Evolutionary conservation across 371 early-diverging fungal species (phyloP).

Genomic region (Actinomucor elegans): DNA sequence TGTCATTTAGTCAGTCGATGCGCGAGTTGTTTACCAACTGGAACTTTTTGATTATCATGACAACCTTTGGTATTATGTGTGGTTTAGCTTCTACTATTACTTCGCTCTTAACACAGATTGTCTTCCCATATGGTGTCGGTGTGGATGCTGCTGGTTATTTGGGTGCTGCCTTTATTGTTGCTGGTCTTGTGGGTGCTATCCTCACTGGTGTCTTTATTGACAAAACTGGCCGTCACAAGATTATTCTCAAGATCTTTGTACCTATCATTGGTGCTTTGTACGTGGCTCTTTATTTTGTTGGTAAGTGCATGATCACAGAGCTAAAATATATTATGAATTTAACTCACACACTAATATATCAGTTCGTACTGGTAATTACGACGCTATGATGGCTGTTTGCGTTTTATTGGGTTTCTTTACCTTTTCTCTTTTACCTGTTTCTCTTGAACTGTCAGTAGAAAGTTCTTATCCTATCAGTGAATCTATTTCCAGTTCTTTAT

Average conservation of each 20-base stretch:
- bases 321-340: background rate
- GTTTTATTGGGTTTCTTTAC: conserved; percentile 41
- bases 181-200: conserved; percentile 56
- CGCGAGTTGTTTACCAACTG: conserved; percentile 49
- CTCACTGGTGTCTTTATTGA: conserved; percentile 42
- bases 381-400: conserved; percentile 26
- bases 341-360: background rate
- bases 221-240: conserved; percentile 47
- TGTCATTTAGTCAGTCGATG: conserved; percentile 46
- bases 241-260: conserved; percentile 41
- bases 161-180: conserved; percentile 56
- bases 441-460: conserved; percentile 47
- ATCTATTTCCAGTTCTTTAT: conserved; percentile 40
- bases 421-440: conserved; percentile 43
- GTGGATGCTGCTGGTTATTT: conserved; percentile 61
- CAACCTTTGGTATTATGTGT: conserved; percentile 56
- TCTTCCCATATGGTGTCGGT: conserved; percentile 59
- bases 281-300: conserved; percentile 51
- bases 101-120: conserved; percentile 59
- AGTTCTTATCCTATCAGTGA: conserved; percentile 50
- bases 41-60: conserved; percentile 56
- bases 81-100: conserved; percentile 66
- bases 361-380: conserved; percentile 33
- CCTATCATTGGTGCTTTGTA: conserved; percentile 51
- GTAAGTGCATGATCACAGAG: conserved; percentile 29